Evolutionary conservation across 805 yeast genomes (phyloP).

Genomic region (Nakazawaea wyomingensis): DNA sequence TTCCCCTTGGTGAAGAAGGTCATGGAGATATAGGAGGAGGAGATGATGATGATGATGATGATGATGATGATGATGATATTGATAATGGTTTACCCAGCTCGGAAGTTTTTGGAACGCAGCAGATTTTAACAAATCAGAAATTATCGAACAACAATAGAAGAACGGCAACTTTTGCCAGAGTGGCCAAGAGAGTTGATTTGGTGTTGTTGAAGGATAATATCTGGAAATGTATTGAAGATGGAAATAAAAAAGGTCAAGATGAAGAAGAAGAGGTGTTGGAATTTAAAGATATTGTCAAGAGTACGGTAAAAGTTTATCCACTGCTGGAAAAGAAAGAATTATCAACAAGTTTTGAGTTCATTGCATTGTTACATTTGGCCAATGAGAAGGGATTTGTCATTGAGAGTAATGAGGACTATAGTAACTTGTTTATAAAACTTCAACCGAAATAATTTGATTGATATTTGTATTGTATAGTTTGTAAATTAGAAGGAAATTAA

Average conservation of each 20-base stretch:
- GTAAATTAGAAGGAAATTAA: too few species aligned
- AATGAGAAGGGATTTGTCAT: slow-evolving; percentile 75
- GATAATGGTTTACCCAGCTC: slow-evolving; percentile 3
- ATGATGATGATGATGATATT: slow-evolving; percentile 25
- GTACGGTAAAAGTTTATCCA: slow-evolving; percentile 41
- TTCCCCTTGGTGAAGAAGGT: slow-evolving; percentile 29
- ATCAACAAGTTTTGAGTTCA: slow-evolving; percentile 81
- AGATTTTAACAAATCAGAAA: slow-evolving; percentile 18
- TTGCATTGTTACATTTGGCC: slow-evolving; percentile 78
- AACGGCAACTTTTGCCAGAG: slow-evolving; percentile 56
- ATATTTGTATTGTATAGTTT: background rate
- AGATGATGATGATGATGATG: slow-evolving; percentile 40
- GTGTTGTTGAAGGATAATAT: slow-evolving; percentile 65
- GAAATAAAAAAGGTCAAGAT: slow-evolving; percentile 8
- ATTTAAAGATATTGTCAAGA: slow-evolving; percentile 21
- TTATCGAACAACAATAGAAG: slow-evolving; percentile 26
- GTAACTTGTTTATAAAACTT: slow-evolving; percentile 6
- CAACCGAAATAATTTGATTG: too few species aligned
- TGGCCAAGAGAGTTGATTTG: slow-evolving; percentile 78
- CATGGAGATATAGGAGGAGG: slow-evolving; percentile 28
- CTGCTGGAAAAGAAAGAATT: slow-evolving; percentile 56
- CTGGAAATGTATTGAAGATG: slow-evolving; percentile 48
- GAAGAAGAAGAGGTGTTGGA: slow-evolving; percentile 13
- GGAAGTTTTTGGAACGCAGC: slow-evolving; percentile 22
- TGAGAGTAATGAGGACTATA: slow-evolving; percentile 33